Base-by-base conservation (phyloP, 495 filamentous ascomycete genomes). In the Trichoderma virens region DNA sequence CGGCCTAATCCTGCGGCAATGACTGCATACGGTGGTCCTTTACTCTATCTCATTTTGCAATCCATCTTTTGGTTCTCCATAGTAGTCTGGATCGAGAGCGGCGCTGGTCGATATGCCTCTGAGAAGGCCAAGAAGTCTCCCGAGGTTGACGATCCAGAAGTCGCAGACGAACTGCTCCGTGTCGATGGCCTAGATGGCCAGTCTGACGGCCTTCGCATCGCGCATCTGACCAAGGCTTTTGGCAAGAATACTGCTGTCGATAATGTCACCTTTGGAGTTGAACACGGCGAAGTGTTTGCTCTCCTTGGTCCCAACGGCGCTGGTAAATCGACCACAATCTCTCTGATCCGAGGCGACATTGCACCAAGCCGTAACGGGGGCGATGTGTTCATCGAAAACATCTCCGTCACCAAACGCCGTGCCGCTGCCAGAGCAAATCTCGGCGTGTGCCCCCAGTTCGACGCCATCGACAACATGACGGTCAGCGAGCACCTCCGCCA, bases 261-360 rank as follows among this genome's bases (percentile, higher is more conserved):
- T 39, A 79, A 90, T 66, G 74, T 90, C 39, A 85, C 82, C 7
- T 90, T 91, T 68, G 86, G 85, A 25, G 84, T 90, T 14, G 77
- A 79, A n/a, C 79, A 77, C 31, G 82, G 85, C 20, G 85, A 90
- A 70, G 83, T 88, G 25, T 90, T 90, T 68, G 86, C 87, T 2
- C 67, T 74, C 0, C 81, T 91, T 8, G 88, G 88, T 6, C 86
- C 88, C 0, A 93, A 93, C 70, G 89, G 88, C 5, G 89, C 89
- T 0, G 89, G 89, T 31, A 93, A 93, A 71, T 85, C 82, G 3
- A 91, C 88, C 1, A 89, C 83, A 0, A 89, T 93, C 70, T 85
- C 82, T 61, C 79, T 91, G 63, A 87, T 93, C 67, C 81, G 89
- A 28, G 90, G 88, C 6, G 88, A 92, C 61, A 79, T 89, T 30